Percentiles rank a stretch among this genome's conserved stretches.
These are phyloP conservation scores for Kernera saxatilis DNA, from an alignment of 345 rosid genomes.

Conservation along the genomic window DNA sequence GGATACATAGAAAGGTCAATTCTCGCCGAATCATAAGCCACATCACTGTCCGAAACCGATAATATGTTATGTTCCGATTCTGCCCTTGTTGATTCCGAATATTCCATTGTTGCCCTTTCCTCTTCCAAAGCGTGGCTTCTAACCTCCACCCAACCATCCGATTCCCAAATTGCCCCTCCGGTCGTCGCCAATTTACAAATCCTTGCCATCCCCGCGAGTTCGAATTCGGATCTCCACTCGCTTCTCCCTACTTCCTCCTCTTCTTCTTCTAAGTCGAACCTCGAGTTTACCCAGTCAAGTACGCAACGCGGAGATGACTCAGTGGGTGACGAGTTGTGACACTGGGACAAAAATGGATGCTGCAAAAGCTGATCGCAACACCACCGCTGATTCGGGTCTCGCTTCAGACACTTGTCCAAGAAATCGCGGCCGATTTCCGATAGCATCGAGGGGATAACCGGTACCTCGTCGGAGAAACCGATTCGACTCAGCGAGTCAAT, in stretches of 20 bases:
- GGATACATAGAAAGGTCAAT: background rate
- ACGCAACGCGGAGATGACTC: constrained; percentile 75
- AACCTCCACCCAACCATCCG: constrained; percentile 53
- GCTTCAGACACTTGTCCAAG: constrained; percentile 51
- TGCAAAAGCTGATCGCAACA: constrained; percentile 63
- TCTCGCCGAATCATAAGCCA: background rate
- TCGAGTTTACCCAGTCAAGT: constrained; percentile 46
- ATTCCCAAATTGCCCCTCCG: constrained; percentile 45
- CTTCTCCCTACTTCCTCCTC: constrained; percentile 15
- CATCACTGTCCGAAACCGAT: background rate
- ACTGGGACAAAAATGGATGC: constrained; percentile 52
- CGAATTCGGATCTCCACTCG: background rate
- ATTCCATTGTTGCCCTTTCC: constrained; percentile 21
- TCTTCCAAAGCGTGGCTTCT: constrained; percentile 27
- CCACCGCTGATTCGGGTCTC: constrained; percentile 55
- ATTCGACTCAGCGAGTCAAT: constrained; percentile 49
- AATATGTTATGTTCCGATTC: background rate
- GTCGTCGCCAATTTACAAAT: constrained; percentile 34
- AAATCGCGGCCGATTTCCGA: constrained; percentile 57
- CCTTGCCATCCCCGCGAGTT: constrained; percentile 30
- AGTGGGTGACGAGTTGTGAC: background rate
- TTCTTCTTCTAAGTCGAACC: constrained; percentile 22
- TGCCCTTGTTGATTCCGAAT: background rate
- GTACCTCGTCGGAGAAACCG: constrained; percentile 48
- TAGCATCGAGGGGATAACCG: constrained; percentile 38